These are phyloP conservation scores for Haberlea rhodopensis DNA, from an alignment of 257 asterid species.

Conservation along the genomic window DNA sequence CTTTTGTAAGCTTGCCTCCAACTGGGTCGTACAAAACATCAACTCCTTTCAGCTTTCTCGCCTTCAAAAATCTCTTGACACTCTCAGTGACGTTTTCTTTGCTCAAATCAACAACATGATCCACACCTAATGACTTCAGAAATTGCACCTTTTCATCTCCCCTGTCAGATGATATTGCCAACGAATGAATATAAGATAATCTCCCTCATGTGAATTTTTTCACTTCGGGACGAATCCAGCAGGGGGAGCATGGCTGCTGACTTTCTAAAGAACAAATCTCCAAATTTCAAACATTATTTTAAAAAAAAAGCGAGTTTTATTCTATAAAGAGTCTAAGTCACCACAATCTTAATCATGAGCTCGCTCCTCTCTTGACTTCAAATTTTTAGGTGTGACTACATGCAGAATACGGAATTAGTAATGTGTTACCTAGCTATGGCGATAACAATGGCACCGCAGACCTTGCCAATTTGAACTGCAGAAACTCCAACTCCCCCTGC, in stretches of 20 bases:
- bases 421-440: conserved; percentile 80
- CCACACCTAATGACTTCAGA: conserved; percentile 77
- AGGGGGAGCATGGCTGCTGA: neutral
- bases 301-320: neutral
- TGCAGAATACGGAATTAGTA: neutral
- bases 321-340: no score
- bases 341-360: neutral
- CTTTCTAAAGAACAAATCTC: neutral
- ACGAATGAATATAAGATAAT: conserved; percentile 1
- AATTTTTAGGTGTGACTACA: conserved; percentile 5
- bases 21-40: conserved; percentile 98
- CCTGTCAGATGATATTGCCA: conserved; percentile 39
- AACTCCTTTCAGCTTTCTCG: conserved; percentile 75
- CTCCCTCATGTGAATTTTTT: neutral
- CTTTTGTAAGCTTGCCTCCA: conserved; percentile 89
- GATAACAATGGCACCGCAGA: conserved; percentile 77
- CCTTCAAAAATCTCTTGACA: conserved; percentile 68
- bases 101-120: conserved; percentile 79
- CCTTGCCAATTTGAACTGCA: conserved; percentile 92
- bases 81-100: conserved; percentile 65
- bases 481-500: conserved; percentile 99
- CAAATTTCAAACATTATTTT: no score
- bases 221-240: neutral
- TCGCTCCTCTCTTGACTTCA: neutral
- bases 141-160: conserved; percentile 76